Evolutionary conservation across 1,284 basidiomycete genomes (phyloP).

Genomic region (Ustilago bromivora): DNA sequence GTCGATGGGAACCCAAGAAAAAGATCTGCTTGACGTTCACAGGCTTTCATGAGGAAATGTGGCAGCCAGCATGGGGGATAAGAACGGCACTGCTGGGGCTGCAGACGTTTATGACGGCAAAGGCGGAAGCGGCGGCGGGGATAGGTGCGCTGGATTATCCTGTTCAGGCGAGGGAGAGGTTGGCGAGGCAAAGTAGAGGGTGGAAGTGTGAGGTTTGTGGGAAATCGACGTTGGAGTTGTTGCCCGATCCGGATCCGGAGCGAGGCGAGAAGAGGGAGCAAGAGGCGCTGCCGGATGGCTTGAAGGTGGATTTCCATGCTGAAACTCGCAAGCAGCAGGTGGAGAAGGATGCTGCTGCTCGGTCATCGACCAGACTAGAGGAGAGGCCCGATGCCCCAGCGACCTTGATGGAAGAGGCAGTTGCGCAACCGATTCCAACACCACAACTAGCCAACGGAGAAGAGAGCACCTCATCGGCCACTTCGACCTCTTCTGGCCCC

Average conservation of each 20-base stretch:
- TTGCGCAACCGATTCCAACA: neutral
- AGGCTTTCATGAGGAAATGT: slow-evolving; percentile 76
- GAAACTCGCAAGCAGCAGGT: slow-evolving; percentile 15
- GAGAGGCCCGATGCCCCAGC: neutral
- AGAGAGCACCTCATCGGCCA: neutral
- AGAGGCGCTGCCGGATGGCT: slow-evolving; percentile 31
- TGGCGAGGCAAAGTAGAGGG: slow-evolving; percentile 46
- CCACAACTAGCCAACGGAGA: neutral
- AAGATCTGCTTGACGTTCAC: slow-evolving; percentile 76
- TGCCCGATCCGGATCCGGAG: slow-evolving; percentile 33
- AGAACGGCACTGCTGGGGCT: slow-evolving; percentile 78
- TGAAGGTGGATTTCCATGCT: slow-evolving; percentile 31
- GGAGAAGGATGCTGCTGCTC: neutral
- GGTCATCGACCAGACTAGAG: neutral
- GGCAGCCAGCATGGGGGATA: slow-evolving; percentile 98
- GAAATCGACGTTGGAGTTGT: slow-evolving; percentile 37
- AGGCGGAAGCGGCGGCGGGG: slow-evolving; percentile 81
- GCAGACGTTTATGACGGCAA: slow-evolving; percentile 68
- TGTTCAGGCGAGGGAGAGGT: slow-evolving; percentile 84
- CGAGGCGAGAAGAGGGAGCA: neutral
- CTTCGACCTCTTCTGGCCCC: neutral
- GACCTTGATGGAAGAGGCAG: neutral
- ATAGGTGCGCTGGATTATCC: slow-evolving; percentile 91
- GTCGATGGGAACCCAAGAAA: slow-evolving; percentile 92
- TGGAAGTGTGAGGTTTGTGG: slow-evolving; percentile 55